These are phyloP conservation scores for Barbarea vulgaris DNA, from an alignment of 345 rosid species.

Conservation along the genomic window DNA sequence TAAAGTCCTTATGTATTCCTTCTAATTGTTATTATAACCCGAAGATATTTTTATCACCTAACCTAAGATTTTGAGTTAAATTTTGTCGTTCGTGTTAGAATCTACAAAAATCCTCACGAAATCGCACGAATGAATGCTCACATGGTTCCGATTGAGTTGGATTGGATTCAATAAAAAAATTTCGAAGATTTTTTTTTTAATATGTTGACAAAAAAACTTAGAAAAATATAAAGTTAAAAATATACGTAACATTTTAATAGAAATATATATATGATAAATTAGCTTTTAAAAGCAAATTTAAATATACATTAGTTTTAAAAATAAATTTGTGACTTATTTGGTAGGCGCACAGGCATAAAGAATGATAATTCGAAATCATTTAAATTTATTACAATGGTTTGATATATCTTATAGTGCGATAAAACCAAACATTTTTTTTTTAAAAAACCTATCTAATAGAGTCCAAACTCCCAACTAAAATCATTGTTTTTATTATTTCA, in stretches of 20 bases:
- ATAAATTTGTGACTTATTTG: background rate
- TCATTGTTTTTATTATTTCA: background rate
- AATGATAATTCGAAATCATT: background rate
- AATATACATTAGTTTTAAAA: background rate
- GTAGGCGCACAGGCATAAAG: background rate
- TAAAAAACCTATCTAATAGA: background rate
- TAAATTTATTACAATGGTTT: background rate
- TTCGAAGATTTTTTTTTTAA: background rate
- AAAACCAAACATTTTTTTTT: background rate
- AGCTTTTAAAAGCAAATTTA: background rate
- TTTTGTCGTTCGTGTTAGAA: constrained; percentile 10
- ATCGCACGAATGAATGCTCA: constrained; percentile 14
- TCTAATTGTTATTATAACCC: background rate
- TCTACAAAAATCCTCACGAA: background rate
- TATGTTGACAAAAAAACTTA: background rate
- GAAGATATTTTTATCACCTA: background rate
- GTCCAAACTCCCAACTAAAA: background rate
- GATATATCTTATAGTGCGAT: background rate
- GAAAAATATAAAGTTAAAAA: background rate
- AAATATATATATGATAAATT: background rate
- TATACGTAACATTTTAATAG: background rate
- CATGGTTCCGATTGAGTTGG: background rate
- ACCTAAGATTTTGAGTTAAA: background rate
- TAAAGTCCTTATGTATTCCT: constrained; percentile 15
- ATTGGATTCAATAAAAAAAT: background rate